Conservation (phyloP, 2,329 filamentous ascomycete species). For the Xylaria sp. region DNA sequence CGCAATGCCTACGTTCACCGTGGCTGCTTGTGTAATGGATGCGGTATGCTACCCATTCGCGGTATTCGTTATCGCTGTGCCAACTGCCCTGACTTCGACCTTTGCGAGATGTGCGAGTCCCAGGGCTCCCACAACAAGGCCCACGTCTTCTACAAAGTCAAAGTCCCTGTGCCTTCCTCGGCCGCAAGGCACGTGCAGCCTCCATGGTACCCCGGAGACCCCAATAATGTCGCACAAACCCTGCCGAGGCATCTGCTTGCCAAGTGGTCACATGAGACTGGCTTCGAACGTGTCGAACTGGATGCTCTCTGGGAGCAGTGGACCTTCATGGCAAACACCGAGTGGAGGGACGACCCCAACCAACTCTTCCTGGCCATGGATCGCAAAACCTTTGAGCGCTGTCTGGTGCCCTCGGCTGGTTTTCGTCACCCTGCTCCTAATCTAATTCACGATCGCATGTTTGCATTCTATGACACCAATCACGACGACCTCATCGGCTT, state of each 20-base stretch:
- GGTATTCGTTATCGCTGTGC: slow-evolving; percentile 93
- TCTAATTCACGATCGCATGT: slow-evolving; percentile 94
- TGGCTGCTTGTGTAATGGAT: slow-evolving; percentile 91
- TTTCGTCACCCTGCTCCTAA: slow-evolving; percentile 81
- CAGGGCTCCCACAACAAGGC: slow-evolving; percentile 83
- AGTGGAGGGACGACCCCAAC: slow-evolving; percentile 84
- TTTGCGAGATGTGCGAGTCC: slow-evolving; percentile 93
- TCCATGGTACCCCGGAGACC: slow-evolving; percentile 89
- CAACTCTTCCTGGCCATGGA: slow-evolving; percentile 86
- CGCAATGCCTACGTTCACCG: slow-evolving; percentile 91
- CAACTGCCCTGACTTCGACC: slow-evolving; percentile 95
- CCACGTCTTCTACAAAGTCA: slow-evolving; percentile 96
- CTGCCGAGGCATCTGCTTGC: slow-evolving; percentile 75
- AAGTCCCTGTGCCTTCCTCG: slow-evolving; percentile 86
- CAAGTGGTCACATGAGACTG: slow-evolving; percentile 75
- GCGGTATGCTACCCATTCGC: slow-evolving; percentile 86
- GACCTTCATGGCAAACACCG: slow-evolving; percentile 88
- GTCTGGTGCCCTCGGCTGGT: slow-evolving; percentile 86
- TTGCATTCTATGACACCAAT: slow-evolving; percentile 94
- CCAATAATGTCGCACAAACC: slow-evolving; percentile 72
- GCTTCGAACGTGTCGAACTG: slow-evolving; percentile 85
- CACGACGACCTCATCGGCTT: slow-evolving; percentile 90
- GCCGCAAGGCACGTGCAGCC: slow-evolving; percentile 82
- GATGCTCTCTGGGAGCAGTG: slow-evolving; percentile 98
- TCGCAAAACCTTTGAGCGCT: slow-evolving; percentile 89